Evolutionary conservation across 1,284 basidiomycete species (phyloP).

Genomic region (Ustilago xerochloae): DNA sequence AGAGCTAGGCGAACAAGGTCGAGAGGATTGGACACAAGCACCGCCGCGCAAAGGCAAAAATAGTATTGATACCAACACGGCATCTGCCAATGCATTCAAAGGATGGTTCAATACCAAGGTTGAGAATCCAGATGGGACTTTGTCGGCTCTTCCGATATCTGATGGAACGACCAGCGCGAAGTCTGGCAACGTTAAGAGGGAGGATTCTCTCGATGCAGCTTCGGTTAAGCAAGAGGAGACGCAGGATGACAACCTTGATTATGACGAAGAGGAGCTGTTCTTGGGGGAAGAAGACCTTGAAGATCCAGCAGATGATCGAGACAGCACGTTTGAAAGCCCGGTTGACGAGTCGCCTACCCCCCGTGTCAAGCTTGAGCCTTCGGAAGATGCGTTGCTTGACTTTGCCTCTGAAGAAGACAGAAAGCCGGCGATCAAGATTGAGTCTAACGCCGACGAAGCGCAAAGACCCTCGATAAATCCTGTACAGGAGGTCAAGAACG

Average conservation of each 20-base stretch:
- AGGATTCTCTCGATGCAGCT: constrained; percentile 54
- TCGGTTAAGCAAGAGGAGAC: constrained; percentile 65
- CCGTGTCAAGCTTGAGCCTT: constrained; percentile 32
- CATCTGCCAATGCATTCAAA: constrained; percentile 56
- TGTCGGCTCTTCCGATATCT: constrained; percentile 9
- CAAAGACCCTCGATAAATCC: not conserved
- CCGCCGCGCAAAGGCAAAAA: constrained; percentile 63
- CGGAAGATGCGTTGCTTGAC: constrained; percentile 31
- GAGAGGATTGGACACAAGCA: constrained; percentile 46
- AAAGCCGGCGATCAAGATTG: not conserved
- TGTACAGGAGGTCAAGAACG: constrained; percentile 4
- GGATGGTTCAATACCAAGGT: constrained; percentile 47
- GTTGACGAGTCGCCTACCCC: constrained; percentile 7
- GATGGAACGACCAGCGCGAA: not conserved
- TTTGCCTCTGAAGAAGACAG: not conserved
- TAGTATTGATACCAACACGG: constrained; percentile 26
- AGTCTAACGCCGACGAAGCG: not conserved
- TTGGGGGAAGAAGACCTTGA: constrained; percentile 16
- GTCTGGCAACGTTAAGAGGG: constrained; percentile 66
- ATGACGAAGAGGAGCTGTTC: constrained; percentile 48
- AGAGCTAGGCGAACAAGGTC: constrained; percentile 63
- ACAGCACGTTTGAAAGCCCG: constrained; percentile 12
- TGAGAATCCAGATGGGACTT: constrained; percentile 13
- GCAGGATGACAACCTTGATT: constrained; percentile 44
- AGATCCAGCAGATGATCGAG: constrained; percentile 20